Evolutionary conservation across 164 flowering plant species (phyloP), one percentile per base, ranked within the genome.

Genomic region (Aristolochia californica): DNA sequence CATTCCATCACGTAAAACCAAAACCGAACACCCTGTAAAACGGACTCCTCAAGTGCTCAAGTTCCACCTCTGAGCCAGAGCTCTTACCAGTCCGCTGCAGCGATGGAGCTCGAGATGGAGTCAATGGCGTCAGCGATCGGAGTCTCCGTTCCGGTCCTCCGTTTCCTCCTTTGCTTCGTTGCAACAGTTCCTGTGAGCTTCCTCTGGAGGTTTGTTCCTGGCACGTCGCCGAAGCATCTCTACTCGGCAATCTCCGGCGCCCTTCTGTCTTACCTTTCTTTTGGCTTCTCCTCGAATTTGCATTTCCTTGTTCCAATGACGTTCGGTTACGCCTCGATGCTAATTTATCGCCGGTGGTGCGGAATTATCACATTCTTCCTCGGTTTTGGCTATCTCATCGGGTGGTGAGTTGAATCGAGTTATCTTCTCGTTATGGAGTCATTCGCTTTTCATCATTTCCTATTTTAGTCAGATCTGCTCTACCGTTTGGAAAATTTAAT

Each of bases 291-390:
- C 0, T 88, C 94, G 12, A 94, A 84, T 66, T 86, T 94, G 28
- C 99, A 94, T 48, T 94, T 94, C 62, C 62, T 90, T 52, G 81
- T 90, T 16, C 91, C 97, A 20, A 94, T 94, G 91, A 18, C 76
- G 5, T 43, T 82, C 25, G 93, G 93, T 0, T 94, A 90, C 70
- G 77, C 68, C 38, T 78, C 97, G 5, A 94, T 90, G 99, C 65
- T 80, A 53, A 40, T 81, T n/a, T 79, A 18, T 60, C 83, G 99
- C 25, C 62, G 72, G 34, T 62, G 69, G 18, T 85, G 93, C 48
- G 99, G 99, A 15, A 68, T 84, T 63, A 48, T 94, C 63, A 83
- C 99, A 0, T 94, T 90, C 74, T 70, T 84, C 73, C 38, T 72
- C 20, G 91, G 84, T 13, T 86, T 94, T 55, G 99, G 89, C 0